These are phyloP conservation scores for Metschnikowia aberdeeniae DNA, from an alignment of 805 yeast species.

Conservation along the genomic window DNA sequence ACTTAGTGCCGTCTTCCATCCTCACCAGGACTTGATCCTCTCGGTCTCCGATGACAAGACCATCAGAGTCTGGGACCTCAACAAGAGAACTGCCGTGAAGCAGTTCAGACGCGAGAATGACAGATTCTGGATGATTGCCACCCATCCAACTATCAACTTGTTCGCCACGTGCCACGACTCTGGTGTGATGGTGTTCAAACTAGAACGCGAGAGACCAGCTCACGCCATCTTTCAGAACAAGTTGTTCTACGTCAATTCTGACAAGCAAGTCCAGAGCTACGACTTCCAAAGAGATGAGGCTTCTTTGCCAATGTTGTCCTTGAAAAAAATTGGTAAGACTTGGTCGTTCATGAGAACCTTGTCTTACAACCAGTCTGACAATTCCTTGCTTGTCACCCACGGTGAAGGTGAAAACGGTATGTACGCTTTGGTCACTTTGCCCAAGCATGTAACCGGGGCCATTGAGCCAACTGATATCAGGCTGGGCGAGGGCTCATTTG, in stretches of 20 bases:
- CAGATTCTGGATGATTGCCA: slow-evolving; percentile 87
- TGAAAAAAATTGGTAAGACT: slow-evolving; percentile 78
- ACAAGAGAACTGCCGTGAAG: slow-evolving; percentile 88
- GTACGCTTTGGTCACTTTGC: slow-evolving; percentile 73
- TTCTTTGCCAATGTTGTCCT: slow-evolving; percentile 73
- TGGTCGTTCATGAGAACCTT: slow-evolving; percentile 84
- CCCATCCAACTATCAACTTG: slow-evolving; percentile 86
- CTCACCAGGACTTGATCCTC: slow-evolving; percentile 83
- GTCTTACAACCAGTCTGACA: slow-evolving; percentile 90
- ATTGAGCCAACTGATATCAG: slow-evolving; percentile 80
- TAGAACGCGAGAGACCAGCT: slow-evolving; percentile 98
- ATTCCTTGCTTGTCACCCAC: slow-evolving; percentile 76
- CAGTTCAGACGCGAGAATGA: slow-evolving; percentile 92
- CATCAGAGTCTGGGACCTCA: slow-evolving; percentile 93
- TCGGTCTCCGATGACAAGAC: slow-evolving; percentile 97
- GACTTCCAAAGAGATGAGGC: slow-evolving; percentile 62
- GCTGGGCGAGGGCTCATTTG: slow-evolving; percentile 79
- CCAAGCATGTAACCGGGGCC: slow-evolving; percentile 89
- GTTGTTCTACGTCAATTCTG: slow-evolving; percentile 72
- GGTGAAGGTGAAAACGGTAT: slow-evolving; percentile 63
- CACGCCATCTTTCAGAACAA: slow-evolving; percentile 66
- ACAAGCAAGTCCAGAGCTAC: slow-evolving; percentile 79
- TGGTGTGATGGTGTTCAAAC: slow-evolving; percentile 96
- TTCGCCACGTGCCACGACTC: slow-evolving; percentile 96
- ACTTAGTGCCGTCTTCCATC: slow-evolving; percentile 85